Evolutionary conservation across 2,329 filamentous ascomycete genomes (phyloP).

Genomic region (Furcasterigmium sp.): DNA sequence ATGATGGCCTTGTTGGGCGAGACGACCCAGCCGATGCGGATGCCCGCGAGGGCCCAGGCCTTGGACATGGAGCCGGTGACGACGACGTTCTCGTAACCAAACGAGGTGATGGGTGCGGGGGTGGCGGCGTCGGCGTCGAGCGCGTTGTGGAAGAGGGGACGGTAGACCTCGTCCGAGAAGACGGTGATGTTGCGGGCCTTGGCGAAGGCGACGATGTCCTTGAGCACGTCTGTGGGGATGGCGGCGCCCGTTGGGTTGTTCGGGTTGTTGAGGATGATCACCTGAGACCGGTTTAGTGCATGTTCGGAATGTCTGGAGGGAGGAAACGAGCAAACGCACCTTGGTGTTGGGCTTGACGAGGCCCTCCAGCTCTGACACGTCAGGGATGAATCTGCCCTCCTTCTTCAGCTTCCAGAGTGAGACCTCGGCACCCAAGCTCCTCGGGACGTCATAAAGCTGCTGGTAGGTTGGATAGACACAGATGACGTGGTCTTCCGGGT

Average conservation of each 20-base stretch:
- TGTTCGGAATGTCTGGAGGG: not conserved
- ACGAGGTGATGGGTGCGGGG: slow-evolving; percentile 63
- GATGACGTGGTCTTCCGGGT: slow-evolving; percentile 71
- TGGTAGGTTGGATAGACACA: slow-evolving; percentile 82
- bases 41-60: slow-evolving; percentile 76
- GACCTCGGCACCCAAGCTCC: slow-evolving; percentile 67
- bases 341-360: slow-evolving; percentile 65
- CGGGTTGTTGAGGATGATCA: slow-evolving; percentile 62
- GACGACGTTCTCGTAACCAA: slow-evolving; percentile 67
- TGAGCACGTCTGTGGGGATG: slow-evolving; percentile 56
- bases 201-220: slow-evolving; percentile 59
- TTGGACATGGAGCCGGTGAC: slow-evolving; percentile 81
- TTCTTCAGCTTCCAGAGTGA: slow-evolving; percentile 65
- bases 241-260: slow-evolving; percentile 78
- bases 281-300: slow-evolving; percentile 19
- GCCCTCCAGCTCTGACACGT: slow-evolving; percentile 56
- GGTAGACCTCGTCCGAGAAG: slow-evolving; percentile 77
- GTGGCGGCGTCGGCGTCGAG: slow-evolving; percentile 40
- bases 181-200: slow-evolving; percentile 58
- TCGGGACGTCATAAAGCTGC: slow-evolving; percentile 70
- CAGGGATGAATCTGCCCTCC: slow-evolving; percentile 58
- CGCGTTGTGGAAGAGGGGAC: slow-evolving; percentile 70
- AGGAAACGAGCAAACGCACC: slow-evolving; percentile 36
- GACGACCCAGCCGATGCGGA: slow-evolving; percentile 79
- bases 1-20: slow-evolving; percentile 58